A percentile compares a stretch with the other conserved stretches of the same genome.
phyloP scores from a whole-genome alignment of 2,329 filamentous ascomycete genomes.

The Trichoderma breve region DNA sequence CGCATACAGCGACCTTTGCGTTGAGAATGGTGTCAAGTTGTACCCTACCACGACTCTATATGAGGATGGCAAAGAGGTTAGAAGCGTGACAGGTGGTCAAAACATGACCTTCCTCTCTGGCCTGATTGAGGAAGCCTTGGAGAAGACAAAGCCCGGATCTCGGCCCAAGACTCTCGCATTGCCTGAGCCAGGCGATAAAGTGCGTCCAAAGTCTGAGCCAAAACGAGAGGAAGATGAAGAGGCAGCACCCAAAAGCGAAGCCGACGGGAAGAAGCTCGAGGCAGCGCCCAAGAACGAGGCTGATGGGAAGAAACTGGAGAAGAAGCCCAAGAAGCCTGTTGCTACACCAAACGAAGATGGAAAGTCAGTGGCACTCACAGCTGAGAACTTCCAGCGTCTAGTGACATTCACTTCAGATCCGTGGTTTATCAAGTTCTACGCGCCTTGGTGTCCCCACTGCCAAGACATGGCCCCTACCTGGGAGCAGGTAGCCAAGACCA shows the following conservation, averaged over 20 bases:
- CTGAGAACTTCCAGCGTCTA: conserved; percentile 79
- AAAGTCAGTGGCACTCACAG: conserved; percentile 69
- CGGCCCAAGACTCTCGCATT: conserved; percentile 66
- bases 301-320: conserved; percentile 31
- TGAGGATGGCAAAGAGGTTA: conserved; percentile 69
- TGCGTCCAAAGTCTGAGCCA: conserved; percentile 31
- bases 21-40: conserved; percentile 60
- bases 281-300: conserved; percentile 24
- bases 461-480: conserved; percentile 89
- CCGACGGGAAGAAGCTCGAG: background rate
- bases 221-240: conserved; percentile 21
- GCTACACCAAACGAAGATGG: conserved; percentile 72
- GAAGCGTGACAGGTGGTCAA: conserved; percentile 65
- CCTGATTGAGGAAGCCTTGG: conserved; percentile 73
- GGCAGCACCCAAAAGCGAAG: conserved; percentile 24
- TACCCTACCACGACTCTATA: conserved; percentile 80
- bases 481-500: conserved; percentile 84
- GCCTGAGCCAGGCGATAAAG: conserved; percentile 67
- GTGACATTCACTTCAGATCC: conserved; percentile 86
- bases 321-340: conserved; percentile 47
- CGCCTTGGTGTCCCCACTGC: conserved; percentile 95
- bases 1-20: conserved; percentile 76
- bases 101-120: conserved; percentile 63
- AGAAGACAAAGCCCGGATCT: conserved; percentile 76
- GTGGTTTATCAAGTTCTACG: conserved; percentile 99